Percentiles rank a stretch among this genome's conserved stretches.
These are phyloP conservation scores for Ogataea nakhonphanomensis DNA, from an alignment of 805 yeast species.

Conservation along the genomic window DNA sequence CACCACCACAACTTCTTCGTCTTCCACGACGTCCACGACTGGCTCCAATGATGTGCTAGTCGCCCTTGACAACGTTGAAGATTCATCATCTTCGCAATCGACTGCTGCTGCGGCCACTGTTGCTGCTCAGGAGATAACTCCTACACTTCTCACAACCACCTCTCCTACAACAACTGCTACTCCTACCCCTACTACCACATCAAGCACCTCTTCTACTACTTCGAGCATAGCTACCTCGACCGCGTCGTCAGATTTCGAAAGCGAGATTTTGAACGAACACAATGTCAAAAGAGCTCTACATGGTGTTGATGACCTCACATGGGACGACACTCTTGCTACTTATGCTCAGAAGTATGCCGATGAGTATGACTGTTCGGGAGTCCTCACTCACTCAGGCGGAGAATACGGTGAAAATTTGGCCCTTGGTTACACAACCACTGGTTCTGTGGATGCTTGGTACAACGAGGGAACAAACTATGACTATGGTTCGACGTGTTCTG, in stretches of 20 bases:
- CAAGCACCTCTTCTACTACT: constrained; percentile 19
- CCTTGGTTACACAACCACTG: constrained; percentile 55
- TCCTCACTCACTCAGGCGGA: constrained; percentile 60
- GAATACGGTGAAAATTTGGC: constrained; percentile 78
- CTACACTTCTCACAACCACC: too few relatives aligned
- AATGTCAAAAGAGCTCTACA: constrained; percentile 58
- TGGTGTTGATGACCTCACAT: constrained; percentile 46
- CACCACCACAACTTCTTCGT: constrained; percentile 4
- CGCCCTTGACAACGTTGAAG: too few relatives aligned
- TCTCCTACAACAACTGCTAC: neutral
- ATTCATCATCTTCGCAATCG: too few relatives aligned
- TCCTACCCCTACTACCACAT: constrained; percentile 12
- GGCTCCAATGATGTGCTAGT: too few relatives aligned
- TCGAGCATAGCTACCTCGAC: constrained; percentile 18
- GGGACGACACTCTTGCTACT: constrained; percentile 51
- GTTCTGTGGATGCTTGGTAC: constrained; percentile 71
- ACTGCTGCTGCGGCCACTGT: too few relatives aligned
- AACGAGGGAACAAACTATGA: constrained; percentile 56
- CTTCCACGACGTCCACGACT: too few relatives aligned
- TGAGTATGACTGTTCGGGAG: constrained; percentile 54
- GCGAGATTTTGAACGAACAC: constrained; percentile 54
- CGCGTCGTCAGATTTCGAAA: constrained; percentile 20
- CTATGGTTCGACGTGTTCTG: constrained; percentile 49
- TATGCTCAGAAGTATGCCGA: constrained; percentile 62
- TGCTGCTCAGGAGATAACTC: too few relatives aligned